phyloP scores from a whole-genome alignment of 306 rosid genomes.

The Trifolium pratense region DNA sequence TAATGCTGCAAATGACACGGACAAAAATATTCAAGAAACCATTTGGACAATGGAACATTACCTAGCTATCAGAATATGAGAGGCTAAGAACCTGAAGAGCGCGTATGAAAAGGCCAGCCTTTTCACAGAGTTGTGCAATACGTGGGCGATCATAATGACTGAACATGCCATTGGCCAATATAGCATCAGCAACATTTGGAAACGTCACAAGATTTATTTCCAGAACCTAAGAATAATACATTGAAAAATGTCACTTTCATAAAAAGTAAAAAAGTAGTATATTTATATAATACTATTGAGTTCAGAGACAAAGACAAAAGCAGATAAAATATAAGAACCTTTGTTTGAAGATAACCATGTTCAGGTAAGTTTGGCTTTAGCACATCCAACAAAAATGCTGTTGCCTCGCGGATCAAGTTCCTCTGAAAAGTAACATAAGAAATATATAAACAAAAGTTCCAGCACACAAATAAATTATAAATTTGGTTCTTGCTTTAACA shows the following conservation, averaged over 20 bases:
- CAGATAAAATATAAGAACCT: conserved; percentile 52
- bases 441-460: conserved; percentile 34
- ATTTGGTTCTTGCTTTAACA: conserved; percentile 16
- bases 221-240: conserved; percentile 64
- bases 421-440: conserved; percentile 56
- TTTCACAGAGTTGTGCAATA: conserved; percentile 88
- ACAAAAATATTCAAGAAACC: conserved; percentile 14
- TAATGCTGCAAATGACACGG: conserved; percentile 68
- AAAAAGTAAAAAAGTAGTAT: background rate
- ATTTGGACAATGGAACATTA: conserved; percentile 25
- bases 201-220: conserved; percentile 96
- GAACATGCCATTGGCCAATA: conserved; percentile 98
- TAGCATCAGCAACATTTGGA: conserved; percentile 97
- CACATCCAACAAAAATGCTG: conserved; percentile 89
- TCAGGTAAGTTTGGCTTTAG: conserved; percentile 94
- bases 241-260: conserved; percentile 26
- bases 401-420: conserved; percentile 95
- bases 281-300: background rate
- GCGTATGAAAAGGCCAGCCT: conserved; percentile 88
- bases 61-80: conserved; percentile 16
- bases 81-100: conserved; percentile 76
- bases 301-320: conserved; percentile 7
- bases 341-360: conserved; percentile 85
- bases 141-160: conserved; percentile 97
- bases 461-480: background rate